Evolutionary conservation across 352 stramenopile genomes (phyloP).

Genomic region (Blastocystis sp.): DNA sequence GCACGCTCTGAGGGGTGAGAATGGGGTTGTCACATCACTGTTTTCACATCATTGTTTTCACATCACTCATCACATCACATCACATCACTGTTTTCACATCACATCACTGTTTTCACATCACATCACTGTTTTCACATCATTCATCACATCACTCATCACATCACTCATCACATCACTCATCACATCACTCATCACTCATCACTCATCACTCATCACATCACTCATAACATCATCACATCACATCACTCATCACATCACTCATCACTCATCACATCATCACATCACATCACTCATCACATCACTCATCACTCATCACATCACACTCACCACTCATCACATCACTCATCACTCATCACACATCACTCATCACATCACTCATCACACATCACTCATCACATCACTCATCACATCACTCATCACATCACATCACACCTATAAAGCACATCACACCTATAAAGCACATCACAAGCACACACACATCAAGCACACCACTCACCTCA

Average conservation of each 20-base stretch:
- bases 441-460: neutral
- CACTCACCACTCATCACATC: too few species aligned
- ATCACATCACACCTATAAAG: slow-evolving; percentile 72
- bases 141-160: too few species aligned
- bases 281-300: slow-evolving; percentile 73
- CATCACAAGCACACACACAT: slow-evolving; percentile 73
- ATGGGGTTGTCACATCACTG: neutral
- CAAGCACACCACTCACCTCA: slow-evolving; percentile 80
- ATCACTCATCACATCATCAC: slow-evolving; percentile 68
- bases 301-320: neutral
- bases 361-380: too few species aligned
- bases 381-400: slow-evolving; percentile 76
- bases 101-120: slow-evolving; percentile 19
- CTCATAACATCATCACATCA: too few species aligned
- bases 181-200: slow-evolving; percentile 72
- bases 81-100: slow-evolving; percentile 72
- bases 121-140: too few species aligned
- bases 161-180: slow-evolving; percentile 77
- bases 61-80: slow-evolving; percentile 72
- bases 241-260: slow-evolving; percentile 77
- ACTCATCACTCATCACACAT: too few species aligned
- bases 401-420: slow-evolving; percentile 74
- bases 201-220: slow-evolving; percentile 75
- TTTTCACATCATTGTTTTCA: slow-evolving; percentile 73
- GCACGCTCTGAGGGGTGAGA: slow-evolving; percentile 80